Conservation (phyloP, 176 grass and related monocot genomes). For the Stipa capillata region DNA sequence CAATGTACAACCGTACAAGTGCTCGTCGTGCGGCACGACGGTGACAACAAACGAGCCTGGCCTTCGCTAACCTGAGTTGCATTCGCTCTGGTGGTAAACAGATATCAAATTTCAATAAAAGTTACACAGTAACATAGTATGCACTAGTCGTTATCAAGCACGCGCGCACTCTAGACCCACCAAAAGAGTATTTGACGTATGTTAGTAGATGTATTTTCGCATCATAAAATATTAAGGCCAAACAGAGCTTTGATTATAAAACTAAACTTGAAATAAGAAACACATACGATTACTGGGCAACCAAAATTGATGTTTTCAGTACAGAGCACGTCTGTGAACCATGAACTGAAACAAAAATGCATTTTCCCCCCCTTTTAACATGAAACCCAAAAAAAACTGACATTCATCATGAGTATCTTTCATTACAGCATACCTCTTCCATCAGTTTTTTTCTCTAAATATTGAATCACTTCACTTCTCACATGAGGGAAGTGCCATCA, state of each 20-base stretch:
- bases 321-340: not conserved
- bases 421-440: conserved; percentile 9
- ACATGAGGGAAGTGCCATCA: not conserved
- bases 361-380: not conserved
- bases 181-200: too few species aligned
- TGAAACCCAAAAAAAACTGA: not conserved
- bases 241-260: not conserved
- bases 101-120: too few species aligned
- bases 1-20: too few species aligned
- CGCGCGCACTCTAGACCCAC: too few species aligned
- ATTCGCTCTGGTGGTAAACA: too few species aligned
- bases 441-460: not conserved
- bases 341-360: conserved; percentile 3
- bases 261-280: not conserved
- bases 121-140: not conserved
- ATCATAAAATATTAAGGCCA: too few species aligned
- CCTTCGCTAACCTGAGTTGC: conserved; percentile 3
- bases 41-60: conserved; percentile 29
- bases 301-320: not conserved
- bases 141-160: too few species aligned
- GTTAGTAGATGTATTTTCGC: too few species aligned
- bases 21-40: conserved; percentile 34
- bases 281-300: not conserved
- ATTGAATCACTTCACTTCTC: not conserved
- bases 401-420: conserved; percentile 1